phyloP scores from a whole-genome alignment of 257 asterid genomes.

The Marsdenia floribunda region DNA sequence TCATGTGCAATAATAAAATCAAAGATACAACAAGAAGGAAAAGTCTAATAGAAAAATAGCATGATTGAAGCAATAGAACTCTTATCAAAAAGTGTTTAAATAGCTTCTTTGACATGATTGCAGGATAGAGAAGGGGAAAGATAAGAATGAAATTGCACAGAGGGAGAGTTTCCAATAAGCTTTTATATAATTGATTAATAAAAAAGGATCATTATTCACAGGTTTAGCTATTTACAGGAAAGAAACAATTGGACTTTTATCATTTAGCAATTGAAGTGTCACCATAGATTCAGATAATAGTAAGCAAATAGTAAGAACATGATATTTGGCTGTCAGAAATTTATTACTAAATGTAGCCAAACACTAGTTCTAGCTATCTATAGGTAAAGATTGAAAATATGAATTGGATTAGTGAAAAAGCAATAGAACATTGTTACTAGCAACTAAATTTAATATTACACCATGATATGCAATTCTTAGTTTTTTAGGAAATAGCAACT shows the following conservation, averaged over 20 bases:
- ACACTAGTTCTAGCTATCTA: not conserved
- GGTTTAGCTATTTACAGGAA: not conserved
- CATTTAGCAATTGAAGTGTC: not conserved
- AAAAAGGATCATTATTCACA: not conserved
- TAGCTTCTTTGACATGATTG: not conserved
- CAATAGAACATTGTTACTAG: not conserved
- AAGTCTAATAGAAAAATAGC: not conserved
- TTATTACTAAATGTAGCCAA: not conserved
- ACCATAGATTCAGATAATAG: not conserved
- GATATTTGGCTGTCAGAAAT: not conserved
- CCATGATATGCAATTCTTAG: too few species aligned
- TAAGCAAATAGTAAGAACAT: not conserved
- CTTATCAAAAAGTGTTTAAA: not conserved
- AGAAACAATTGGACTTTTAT: not conserved
- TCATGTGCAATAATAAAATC: not conserved
- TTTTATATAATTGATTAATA: not conserved
- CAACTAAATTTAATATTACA: too few species aligned
- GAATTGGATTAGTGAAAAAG: not conserved
- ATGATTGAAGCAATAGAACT: not conserved
- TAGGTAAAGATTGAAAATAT: not conserved
- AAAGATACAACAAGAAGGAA: not conserved
- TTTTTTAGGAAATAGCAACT: too few species aligned
- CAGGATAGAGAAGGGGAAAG: not conserved
- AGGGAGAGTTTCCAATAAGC: not conserved
- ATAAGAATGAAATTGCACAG: not conserved